Base-by-base conservation (phyloP, 306 rosid species). In the Macrotyloma uniflorum region DNA sequence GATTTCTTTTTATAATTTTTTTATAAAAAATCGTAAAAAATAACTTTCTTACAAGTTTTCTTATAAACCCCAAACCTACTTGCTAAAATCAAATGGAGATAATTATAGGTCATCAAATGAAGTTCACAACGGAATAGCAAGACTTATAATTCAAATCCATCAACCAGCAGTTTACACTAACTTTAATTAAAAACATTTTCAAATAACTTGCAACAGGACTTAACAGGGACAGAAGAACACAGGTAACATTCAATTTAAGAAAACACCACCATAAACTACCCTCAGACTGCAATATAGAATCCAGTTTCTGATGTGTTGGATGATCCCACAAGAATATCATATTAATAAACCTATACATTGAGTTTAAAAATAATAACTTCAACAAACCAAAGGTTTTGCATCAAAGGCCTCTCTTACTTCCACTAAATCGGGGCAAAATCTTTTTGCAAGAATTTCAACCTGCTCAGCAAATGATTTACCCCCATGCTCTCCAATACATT, bases 401-500 rank as follows among this genome's bases (percentile, higher is more conserved):
- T 87, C 90, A 78, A 57, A 87, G 58, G 82, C 76, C 79, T 90
- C 90, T 77, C 90, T 90, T 33, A 79, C 93, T 80, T 90, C 88
- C 83, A 88, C 35, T 42, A 84, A 81, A 8, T 86, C 85, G 4
- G 90, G 80, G 61, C 87, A 71, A 75, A 71, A 93, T 57, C 98
- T 84, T 73, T 89, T 72, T 0, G 96, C 78, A 32, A 91, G 87
- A 58, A 84, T 26, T 77, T 91, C 97, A 63, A 93, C 91, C 83
- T 91, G 94, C 74, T 93, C 94, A 70, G 85, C 30, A 83, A 91
- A 90, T 47, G 98, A 72, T 87, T 83, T 89, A 54, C 42, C 77
- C 0, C 68, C 89, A 51, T 81, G 73, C 58, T 87, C 86, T 62
- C 98, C 92, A 62, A 93, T 79, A 74, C 83, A 86, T 28, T 14